Evolutionary conservation across 257 asterid species (phyloP), one percentile per base, ranked within the genome.

Genomic region (Nicotiana noctiflora): DNA sequence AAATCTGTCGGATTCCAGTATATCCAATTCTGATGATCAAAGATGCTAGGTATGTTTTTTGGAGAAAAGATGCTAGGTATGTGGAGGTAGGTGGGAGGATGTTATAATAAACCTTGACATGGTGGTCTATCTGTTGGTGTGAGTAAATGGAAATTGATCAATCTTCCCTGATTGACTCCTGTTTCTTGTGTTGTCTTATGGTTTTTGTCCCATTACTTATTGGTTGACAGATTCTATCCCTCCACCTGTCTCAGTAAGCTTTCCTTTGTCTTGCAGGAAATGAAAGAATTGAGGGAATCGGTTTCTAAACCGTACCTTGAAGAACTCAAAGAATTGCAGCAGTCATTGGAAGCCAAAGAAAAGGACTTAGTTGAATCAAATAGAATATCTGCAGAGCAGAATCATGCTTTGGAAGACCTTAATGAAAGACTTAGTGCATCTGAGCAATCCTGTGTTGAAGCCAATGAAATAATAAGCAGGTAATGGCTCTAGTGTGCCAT

Each of bases 391-490:
- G 79, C 97, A 82, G 99, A 92, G 74, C 98, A 88, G 86, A 96
- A 90, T 64, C 97, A 94, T 80, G 89, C 85, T 31, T 83, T 91
- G 49, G 98, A 90, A 72, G 94, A 89, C 88, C 97, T 96, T 82
- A 88, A 84, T 76, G 92, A 91, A 88, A 88, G 94, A 84, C 97
- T 96, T 79, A 44, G 77, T 81, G 95, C 98, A 83, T 91, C 95
- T 85, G 66, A 76, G 86, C 98, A 92, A 84, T 94, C 98, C 60
- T 90, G 92, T 81, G 80, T 85, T 64, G 98, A 96, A 89, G 97
- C 99, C 72, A 94, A 96, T 91, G 98, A 96, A 87, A 88, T 96
- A 81, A 92, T 96, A 81, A 81, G 76, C 80, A 92, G 99, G 99
- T 96, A 82, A 90, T 91, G 81, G 25, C 80, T 66, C 25, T 51